A percentile compares a stretch with the other conserved stretches of the same genome.
Conservation (phyloP, 176 grass and related monocot species). For the Triticum aestivum region IWGSC_CS_RefSeq_v2.1 NC_057806.1:645059517-645060016, state of each 20-base stretch:
- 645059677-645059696: not conserved
- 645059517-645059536: not conserved
- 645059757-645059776: not conserved
- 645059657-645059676: not conserved
- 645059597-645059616: not conserved
- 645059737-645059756: slow-evolving; percentile 7
- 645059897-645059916: not conserved
- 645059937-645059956: not conserved
- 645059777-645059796: not conserved
- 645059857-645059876: not conserved
- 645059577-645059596: not conserved
- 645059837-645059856: not conserved
- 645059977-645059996: not conserved
- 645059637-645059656: not conserved
- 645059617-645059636: not conserved
- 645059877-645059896: slow-evolving; percentile 8
- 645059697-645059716: not conserved
- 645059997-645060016: slow-evolving; percentile 3
- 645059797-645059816: slow-evolving; percentile 4
- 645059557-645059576: not conserved
- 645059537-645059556: not conserved
- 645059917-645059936: not conserved
- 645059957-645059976: not conserved
- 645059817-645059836: not conserved
- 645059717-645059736: not conserved